Base-by-base conservation (phyloP, 169 alveolate genomes). In the Eimeria falciformis region DNA sequence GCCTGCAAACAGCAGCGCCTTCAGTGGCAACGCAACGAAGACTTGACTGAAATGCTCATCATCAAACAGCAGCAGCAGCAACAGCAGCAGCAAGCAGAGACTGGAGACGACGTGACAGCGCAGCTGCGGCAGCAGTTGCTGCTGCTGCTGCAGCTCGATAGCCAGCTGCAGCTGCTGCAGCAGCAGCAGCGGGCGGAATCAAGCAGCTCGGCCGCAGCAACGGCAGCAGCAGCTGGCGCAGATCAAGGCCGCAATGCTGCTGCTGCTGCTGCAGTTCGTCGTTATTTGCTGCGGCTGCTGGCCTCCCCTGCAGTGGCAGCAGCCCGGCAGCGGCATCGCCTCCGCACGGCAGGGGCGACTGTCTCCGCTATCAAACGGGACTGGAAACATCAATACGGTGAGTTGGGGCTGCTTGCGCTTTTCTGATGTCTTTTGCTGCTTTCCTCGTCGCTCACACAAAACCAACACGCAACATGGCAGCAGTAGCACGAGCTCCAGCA, bases 101-200 rank as follows among this genome's bases (percentile, higher is more conserved):
- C 14, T 14, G 62, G 14, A 14, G 62, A 50, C n/a, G 62, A 50
- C 62, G 62, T 50, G 62, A 50, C 62, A 14, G n/a, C 14, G 62
- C 62, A 50, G 62, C 62, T 11, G 62, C 62, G 62, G n/a, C 62
- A 50, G 62, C 62, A 50, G 62, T 50, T 50, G 14, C 62, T 50
- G 62, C 62, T 50, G 62, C 62, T 50, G 62, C 62, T 50, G 62
- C 62, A 50, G 62, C 62, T 50, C 62, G 62, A 50, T 14, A 50
- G 14, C 62, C 62, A 50, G 62, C 62, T 50, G 62, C 62, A 50
- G 14, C 62, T 50, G 62, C 62, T 50, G n/a, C 62, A 50, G 62
- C 62, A 50, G 62, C 62, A 50, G 62, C 62, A 50, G 62, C 62
- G 14, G 62, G 14, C 14, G 62, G 7, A 7, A 11, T 7, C 7